phyloP scores from a whole-genome alignment of 768 basidiomycete species.

The Macrolepiota albuminosa region DNA sequence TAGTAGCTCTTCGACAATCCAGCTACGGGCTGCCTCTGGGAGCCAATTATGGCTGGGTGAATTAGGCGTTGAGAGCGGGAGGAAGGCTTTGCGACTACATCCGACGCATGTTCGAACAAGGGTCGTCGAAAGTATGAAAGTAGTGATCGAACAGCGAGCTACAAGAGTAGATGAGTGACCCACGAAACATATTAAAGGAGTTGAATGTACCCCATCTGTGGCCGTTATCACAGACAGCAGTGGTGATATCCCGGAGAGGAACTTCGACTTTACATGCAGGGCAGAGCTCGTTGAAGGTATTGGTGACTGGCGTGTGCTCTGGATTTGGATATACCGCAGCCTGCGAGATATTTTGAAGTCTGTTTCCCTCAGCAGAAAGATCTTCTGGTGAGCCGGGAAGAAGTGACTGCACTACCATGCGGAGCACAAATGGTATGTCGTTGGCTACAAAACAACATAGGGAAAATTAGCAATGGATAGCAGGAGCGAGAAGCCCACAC shows the following conservation, averaged over 20 bases:
- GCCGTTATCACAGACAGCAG: slow-evolving; percentile 63
- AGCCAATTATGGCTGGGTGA: slow-evolving; percentile 35
- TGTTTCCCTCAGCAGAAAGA: slow-evolving; percentile 29
- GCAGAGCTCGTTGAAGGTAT: slow-evolving; percentile 56
- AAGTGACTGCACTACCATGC: slow-evolving; percentile 55
- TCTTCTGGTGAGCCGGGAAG: slow-evolving; percentile 44
- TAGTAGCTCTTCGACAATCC: slow-evolving; percentile 61
- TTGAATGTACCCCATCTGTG: slow-evolving; percentile 68
- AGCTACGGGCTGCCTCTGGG: slow-evolving; percentile 46
- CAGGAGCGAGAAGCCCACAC: slow-evolving; percentile 16
- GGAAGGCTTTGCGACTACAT: slow-evolving; percentile 75
- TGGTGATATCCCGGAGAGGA: slow-evolving; percentile 52
- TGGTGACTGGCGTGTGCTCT: slow-evolving; percentile 27
- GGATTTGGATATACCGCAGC: slow-evolving; percentile 19
- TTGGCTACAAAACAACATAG: slow-evolving; percentile 31
- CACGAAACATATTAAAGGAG: neutral
- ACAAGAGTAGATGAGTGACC: slow-evolving; percentile 13
- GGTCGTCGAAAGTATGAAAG: slow-evolving; percentile 75
- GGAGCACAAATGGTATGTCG: slow-evolving; percentile 62
- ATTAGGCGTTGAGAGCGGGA: slow-evolving; percentile 43
- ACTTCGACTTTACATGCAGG: slow-evolving; percentile 69
- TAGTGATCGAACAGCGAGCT: slow-evolving; percentile 81
- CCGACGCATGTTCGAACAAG: slow-evolving; percentile 77
- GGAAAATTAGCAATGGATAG: neutral
- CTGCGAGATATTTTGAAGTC: slow-evolving; percentile 25